Base-by-base conservation (phyloP, 331 rosid species). In the Malus hybrid region DNA sequence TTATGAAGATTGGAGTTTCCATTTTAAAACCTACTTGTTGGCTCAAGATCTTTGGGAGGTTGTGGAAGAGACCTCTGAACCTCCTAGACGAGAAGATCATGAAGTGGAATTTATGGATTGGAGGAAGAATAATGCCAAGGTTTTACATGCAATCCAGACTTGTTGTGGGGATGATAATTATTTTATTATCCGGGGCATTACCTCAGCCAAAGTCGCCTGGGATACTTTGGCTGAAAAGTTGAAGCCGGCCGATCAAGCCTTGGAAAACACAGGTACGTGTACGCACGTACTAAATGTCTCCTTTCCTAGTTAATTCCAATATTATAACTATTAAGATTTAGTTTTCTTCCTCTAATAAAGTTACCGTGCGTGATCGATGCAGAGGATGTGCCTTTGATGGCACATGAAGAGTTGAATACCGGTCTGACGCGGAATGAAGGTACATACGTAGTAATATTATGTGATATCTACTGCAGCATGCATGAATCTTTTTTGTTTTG, bases 121-220 rank as follows among this genome's bases (percentile, higher is more conserved):
- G 73, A 30, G 15, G 14, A 63, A 34, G 68, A 80, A 19, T 7
- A 53, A 80, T 30, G 76, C 80, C 12, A 3, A 29, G 46, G 80
- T 77, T 28, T 33, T 80, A 12, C 68, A 70, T 30, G 56, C 34
- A 5, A 80, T 80, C 36, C 56, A 63, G n/a, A 36, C 19, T 20
- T 70, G 63, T n/a, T 75, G 84, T 19, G 77, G 80, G 0, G 3
- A 57, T 2, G 56, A 28, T 10, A 16, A 63, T 9, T 52, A 68
- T 15, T 2, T 10, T 5, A 6, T 15, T 1, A 75, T 80, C 62
- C 2, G n/a, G 28, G 7, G 22, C 3, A 15, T 55, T 5, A 4
- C 1, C 6, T 2, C 29, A 3, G 80, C 83, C n/a, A 28, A 29
- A 63, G 6, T 0, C 18, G 84, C 77, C 13, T 80, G 84, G 82